Conservation (phyloP, 352 stramenopile species). For the Globisporangium rhizosaccharum region DNA sequence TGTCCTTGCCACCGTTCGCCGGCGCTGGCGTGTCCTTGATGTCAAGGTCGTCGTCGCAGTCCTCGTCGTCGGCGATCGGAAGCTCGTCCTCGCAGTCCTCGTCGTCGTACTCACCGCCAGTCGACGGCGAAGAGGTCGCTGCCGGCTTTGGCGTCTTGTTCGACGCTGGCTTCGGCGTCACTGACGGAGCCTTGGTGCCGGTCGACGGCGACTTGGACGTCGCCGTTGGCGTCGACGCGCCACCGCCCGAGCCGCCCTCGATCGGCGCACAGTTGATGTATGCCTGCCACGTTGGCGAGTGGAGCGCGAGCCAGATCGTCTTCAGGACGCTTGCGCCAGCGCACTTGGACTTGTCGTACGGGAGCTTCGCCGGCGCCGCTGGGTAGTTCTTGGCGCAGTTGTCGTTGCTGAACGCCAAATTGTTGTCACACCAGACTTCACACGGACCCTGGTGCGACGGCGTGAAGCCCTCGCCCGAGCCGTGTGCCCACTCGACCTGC, state of each 20-base stretch:
- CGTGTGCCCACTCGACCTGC: slow-evolving; percentile 31
- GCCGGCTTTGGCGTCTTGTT: not conserved
- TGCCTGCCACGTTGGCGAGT: slow-evolving; percentile 30
- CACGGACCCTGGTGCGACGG: slow-evolving; percentile 36
- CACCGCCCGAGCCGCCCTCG: not conserved
- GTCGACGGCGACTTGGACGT: not conserved
- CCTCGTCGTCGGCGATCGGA: slow-evolving; percentile 10
- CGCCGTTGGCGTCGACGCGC: slow-evolving; percentile 4
- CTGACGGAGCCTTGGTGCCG: not conserved
- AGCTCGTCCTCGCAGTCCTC: slow-evolving; percentile 5
- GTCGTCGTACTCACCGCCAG: slow-evolving; percentile 2
- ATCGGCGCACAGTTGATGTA: slow-evolving; percentile 7
- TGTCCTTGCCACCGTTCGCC: slow-evolving; percentile 4
- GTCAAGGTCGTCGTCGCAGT: slow-evolving; percentile 17
- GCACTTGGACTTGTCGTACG: slow-evolving; percentile 43
- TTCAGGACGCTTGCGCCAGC: slow-evolving; percentile 25
- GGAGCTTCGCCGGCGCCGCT: slow-evolving; percentile 23
- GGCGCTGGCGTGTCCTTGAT: not conserved
- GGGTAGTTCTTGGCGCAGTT: slow-evolving; percentile 42
- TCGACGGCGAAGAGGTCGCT: not conserved
- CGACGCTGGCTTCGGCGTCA: not conserved
- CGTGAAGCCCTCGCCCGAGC: slow-evolving; percentile 18
- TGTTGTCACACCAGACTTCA: slow-evolving; percentile 51
- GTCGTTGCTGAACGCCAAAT: slow-evolving; percentile 35
- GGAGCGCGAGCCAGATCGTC: slow-evolving; percentile 34